A percentile compares a stretch with the other conserved stretches of the same genome.
Conservation (phyloP, 202 grass and related monocot genomes). For the Schoenoplectus tabernaemontani region DNA sequence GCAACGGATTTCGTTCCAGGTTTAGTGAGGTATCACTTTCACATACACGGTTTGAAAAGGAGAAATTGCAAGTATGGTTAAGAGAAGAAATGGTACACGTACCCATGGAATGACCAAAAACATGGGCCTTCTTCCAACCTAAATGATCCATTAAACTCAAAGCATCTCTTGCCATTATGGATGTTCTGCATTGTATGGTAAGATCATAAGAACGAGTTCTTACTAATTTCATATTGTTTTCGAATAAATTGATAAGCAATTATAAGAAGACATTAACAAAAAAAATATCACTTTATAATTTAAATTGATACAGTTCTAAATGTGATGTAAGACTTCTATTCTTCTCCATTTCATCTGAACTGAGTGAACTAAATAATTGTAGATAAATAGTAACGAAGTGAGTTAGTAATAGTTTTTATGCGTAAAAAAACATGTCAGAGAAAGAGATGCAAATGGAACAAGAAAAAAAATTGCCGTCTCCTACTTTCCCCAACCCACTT, state of each 20-base stretch:
- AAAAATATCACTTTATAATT: too few species aligned
- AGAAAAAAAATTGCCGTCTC: too few species aligned
- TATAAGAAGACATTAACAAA: too few species aligned
- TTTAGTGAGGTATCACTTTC: slow-evolving; percentile 13
- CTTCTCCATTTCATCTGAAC: too few species aligned
- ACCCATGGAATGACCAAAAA: slow-evolving; percentile 96
- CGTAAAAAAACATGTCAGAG: too few species aligned
- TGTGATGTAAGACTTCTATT: too few species aligned
- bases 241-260: too few species aligned
- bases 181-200: slow-evolving; percentile 46
- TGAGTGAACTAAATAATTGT: neutral
- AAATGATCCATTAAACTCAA: slow-evolving; percentile 80
- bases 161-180: slow-evolving; percentile 75
- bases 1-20: too few species aligned
- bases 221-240: too few species aligned
- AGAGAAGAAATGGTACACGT: neutral
- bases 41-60: neutral
- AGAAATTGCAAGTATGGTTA: neutral
- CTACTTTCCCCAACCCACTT: too few species aligned
- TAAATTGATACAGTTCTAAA: too few species aligned
- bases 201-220: neutral
- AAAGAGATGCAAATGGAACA: too few species aligned
- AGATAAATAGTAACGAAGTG: neutral
- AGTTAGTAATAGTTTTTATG: neutral
- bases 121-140: slow-evolving; percentile 89